Evolutionary conservation across 257 asterid species (phyloP), one percentile per base, ranked within the genome.

Genomic region (Craterostigma plantagineum): DNA sequence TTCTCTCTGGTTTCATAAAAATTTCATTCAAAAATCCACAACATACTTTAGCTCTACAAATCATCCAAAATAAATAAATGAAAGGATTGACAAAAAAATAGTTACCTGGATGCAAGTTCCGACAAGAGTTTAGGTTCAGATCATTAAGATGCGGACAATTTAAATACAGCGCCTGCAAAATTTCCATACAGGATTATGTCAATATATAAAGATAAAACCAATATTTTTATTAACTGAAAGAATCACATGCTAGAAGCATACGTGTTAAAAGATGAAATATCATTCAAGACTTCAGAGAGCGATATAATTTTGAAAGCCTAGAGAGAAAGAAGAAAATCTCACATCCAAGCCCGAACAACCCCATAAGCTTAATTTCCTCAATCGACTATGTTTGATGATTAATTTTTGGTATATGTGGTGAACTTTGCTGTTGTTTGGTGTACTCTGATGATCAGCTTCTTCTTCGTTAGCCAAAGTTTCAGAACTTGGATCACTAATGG

Each of bases 281-380:
- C 13, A 38, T 38, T 38, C 4, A n/a, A 38, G 14, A 38, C 46
- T 42, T 42, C n/a, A n/a, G n/a, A n/a, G n/a, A n/a, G n/a, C n/a
- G n/a, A n/a, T n/a, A n/a, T n/a, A n/a, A n/a, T n/a, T n/a, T n/a
- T n/a, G n/a, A n/a, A n/a, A n/a, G n/a, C n/a, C n/a, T n/a, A 23
- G 30, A 23, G 30, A 6, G 30, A 5, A 35, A 51, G 43, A 18
- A 14, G 34, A 38, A 59, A 54, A 65, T 54, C 92, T 76, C 65
- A 90, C 99, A 66, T 90, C 92, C 65, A 90, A 72, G 43, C 91
- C 94, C 35, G 96, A 83, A 60, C 96, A 90, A 43, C 99, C 99
- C 99, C 99, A 90, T 48, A 90, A 71, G 74, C 99, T 90, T 46
- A 90, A 70, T 64, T 77, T 79, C 77, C 73, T 80, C 71, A 90